Percentiles rank a stretch among this genome's conserved stretches.
Conservation (phyloP, 2,329 filamentous ascomycete genomes). For the Xylaria digitata region DNA sequence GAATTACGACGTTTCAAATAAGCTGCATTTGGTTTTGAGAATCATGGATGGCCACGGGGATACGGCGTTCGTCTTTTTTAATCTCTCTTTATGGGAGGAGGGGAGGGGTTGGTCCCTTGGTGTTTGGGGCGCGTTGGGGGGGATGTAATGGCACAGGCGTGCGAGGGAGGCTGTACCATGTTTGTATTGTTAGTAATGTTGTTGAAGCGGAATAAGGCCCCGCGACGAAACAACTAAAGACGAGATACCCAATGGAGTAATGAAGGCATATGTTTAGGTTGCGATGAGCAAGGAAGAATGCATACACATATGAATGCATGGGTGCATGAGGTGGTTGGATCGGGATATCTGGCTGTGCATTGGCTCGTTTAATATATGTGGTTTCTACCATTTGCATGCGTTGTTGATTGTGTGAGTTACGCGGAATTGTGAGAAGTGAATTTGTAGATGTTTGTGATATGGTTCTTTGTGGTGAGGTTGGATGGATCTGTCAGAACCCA, state of each 20-base stretch:
- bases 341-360: neutral
- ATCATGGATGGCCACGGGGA: slow-evolving; percentile 1
- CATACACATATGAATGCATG: no score
- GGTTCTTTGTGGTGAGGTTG: no score
- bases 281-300: neutral
- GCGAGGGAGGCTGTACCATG: slow-evolving; percentile 16
- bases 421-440: no score
- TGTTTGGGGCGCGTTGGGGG: neutral
- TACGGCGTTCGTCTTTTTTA: neutral
- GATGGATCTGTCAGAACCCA: no score
- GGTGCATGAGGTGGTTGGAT: neutral
- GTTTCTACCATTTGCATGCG: no score
- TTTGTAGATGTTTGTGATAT: no score
- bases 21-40: slow-evolving; percentile 7
- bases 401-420: no score
- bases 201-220: neutral
- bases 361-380: no score
- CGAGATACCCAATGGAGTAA: slow-evolving; percentile 20
- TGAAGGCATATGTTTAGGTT: neutral
- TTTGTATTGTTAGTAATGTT: slow-evolving; percentile 14
- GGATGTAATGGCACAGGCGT: slow-evolving; percentile 19
- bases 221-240: neutral
- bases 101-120: neutral
- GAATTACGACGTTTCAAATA: slow-evolving; percentile 22
- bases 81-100: no score